These are phyloP conservation scores for Hypoxylon sp. DNA, from an alignment of 2,329 filamentous ascomycete species.

Conservation along the genomic window DNA sequence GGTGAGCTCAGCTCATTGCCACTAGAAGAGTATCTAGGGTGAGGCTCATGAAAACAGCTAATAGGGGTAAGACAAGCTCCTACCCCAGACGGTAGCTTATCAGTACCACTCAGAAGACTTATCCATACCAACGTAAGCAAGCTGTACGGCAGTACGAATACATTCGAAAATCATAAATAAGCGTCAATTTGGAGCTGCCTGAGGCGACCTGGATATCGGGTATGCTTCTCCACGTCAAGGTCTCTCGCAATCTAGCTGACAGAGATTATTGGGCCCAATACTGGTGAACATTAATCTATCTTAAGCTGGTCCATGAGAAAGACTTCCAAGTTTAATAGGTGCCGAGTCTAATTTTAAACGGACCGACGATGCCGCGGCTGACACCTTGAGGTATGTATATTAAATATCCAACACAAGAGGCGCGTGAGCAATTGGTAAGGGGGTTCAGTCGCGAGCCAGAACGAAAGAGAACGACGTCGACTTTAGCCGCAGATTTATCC, in stretches of 20 bases:
- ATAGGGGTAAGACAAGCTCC: constrained; percentile 17
- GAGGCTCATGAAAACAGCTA: constrained; percentile 23
- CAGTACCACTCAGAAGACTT: not conserved
- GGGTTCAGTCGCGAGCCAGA: constrained; percentile 37
- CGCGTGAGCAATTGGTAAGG: constrained; percentile 30
- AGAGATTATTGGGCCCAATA: constrained; percentile 24
- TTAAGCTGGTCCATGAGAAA: constrained; percentile 21
- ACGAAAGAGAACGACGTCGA: constrained; percentile 29
- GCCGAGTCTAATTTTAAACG: constrained; percentile 36
- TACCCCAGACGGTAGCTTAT: constrained; percentile 9
- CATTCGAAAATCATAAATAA: constrained; percentile 11
- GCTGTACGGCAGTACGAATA: not conserved
- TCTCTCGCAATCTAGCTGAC: constrained; percentile 26
- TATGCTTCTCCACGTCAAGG: constrained; percentile 20
- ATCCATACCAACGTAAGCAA: not conserved
- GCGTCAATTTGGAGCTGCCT: not conserved
- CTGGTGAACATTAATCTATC: constrained; percentile 30
- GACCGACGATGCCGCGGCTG: constrained; percentile 28
- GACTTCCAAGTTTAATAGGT: constrained; percentile 23
- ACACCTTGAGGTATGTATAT: constrained; percentile 16
- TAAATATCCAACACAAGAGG: constrained; percentile 25
- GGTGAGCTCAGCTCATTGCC: constrained; percentile 20
- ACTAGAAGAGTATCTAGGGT: constrained; percentile 19
- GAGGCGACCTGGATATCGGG: constrained; percentile 25
- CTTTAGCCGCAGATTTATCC: constrained; percentile 46